Evolutionary conservation across 1,284 basidiomycete genomes (phyloP).

Genomic region (Amylostereum areolatum): DNA sequence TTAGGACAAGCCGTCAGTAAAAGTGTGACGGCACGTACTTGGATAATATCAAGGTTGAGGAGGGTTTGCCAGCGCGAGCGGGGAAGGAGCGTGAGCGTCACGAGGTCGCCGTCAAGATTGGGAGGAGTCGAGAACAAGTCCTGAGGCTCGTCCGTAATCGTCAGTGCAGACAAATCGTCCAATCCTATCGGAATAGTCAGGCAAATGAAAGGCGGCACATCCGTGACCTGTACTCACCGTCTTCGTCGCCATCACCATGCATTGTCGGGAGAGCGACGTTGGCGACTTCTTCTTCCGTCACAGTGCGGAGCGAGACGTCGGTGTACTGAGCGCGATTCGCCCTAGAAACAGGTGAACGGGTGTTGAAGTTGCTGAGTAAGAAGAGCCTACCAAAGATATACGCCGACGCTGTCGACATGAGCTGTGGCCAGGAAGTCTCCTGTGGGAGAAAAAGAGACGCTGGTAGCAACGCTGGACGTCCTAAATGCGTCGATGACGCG

Average conservation of each 20-base stretch:
- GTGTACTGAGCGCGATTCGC: constrained; percentile 94
- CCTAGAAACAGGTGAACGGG: constrained; percentile 36
- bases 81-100: constrained; percentile 90
- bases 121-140: constrained; percentile 82
- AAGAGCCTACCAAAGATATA: constrained; percentile 79
- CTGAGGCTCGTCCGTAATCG: constrained; percentile 49
- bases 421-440: constrained; percentile 95
- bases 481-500: constrained; percentile 89
- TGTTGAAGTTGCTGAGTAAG: background rate
- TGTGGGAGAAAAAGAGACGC: constrained; percentile 88
- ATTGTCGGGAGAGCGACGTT: constrained; percentile 77
- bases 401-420: constrained; percentile 90
- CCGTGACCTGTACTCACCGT: constrained; percentile 35
- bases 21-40: constrained; percentile 38
- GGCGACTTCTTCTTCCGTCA: constrained; percentile 70
- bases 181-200: constrained; percentile 39
- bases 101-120: constrained; percentile 78
- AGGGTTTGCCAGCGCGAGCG: constrained; percentile 95
- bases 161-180: constrained; percentile 51
- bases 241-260: constrained; percentile 73
- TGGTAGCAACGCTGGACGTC: constrained; percentile 86
- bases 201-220: constrained; percentile 11
- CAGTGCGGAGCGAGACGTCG: constrained; percentile 77
- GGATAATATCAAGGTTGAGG: constrained; percentile 93
- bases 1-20: constrained; percentile 6